These are phyloP conservation scores for Podaxis sp. DNA, from an alignment of 768 basidiomycete genomes.

Conservation along the genomic window DNA sequence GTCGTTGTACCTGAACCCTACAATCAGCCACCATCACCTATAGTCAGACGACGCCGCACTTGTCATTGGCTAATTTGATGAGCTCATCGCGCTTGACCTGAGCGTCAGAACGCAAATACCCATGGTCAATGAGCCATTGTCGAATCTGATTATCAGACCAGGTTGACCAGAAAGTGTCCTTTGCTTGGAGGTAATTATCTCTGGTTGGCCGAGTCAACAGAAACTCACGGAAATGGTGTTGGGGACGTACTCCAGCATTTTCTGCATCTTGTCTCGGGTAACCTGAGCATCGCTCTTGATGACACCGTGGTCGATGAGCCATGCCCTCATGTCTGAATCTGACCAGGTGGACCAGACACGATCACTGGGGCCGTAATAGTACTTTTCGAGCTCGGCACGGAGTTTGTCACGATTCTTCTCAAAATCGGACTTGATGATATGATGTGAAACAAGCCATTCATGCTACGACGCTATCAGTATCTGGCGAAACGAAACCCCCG, in stretches of 20 bases:
- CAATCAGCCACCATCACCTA: background rate
- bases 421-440: constrained; percentile 57
- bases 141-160: constrained; percentile 79
- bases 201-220: constrained; percentile 28
- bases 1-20: constrained; percentile 51
- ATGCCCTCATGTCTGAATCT: constrained; percentile 72
- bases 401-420: constrained; percentile 64
- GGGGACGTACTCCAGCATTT: constrained; percentile 59
- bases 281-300: constrained; percentile 71
- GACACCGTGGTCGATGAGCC: constrained; percentile 75
- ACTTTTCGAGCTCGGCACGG: constrained; percentile 65
- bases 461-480: constrained; percentile 43
- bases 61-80: constrained; percentile 66
- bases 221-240: background rate
- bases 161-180: constrained; percentile 59
- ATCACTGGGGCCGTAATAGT: constrained; percentile 67
- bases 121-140: constrained; percentile 72
- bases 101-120: constrained; percentile 58
- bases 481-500: background rate
- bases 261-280: constrained; percentile 74
- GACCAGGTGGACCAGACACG: constrained; percentile 69
- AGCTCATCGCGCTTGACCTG: constrained; percentile 76
- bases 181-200: constrained; percentile 65
- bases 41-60: constrained; percentile 40
- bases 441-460: constrained; percentile 81